phyloP scores from a whole-genome alignment of 2,329 filamentous ascomycete species.

The Talaromyces rugulosus region DNA sequence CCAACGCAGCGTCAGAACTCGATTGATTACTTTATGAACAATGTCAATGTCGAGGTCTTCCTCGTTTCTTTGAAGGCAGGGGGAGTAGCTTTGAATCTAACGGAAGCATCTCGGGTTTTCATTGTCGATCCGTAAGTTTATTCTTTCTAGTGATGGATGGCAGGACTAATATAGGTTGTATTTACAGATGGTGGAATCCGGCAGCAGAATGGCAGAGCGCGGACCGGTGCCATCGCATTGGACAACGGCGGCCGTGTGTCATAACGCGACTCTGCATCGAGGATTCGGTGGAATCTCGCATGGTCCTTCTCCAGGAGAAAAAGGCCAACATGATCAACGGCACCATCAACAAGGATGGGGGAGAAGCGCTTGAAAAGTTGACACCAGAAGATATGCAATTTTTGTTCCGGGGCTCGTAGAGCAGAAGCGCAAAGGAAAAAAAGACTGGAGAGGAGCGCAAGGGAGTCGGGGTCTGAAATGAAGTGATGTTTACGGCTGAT shows the following conservation, averaged over 20 bases:
- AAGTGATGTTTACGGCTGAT: not conserved
- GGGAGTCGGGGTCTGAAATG: not conserved
- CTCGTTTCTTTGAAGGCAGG: constrained; percentile 94
- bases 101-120: constrained; percentile 90
- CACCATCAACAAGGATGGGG: constrained; percentile 88
- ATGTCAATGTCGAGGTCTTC: constrained; percentile 91
- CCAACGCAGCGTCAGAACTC: constrained; percentile 87
- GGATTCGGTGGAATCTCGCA: constrained; percentile 92
- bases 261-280: constrained; percentile 95
- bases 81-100: constrained; percentile 90
- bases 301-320: constrained; percentile 95
- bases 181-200: constrained; percentile 91
- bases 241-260: constrained; percentile 86
- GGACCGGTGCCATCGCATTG: constrained; percentile 90
- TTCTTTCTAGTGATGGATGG: not conserved
- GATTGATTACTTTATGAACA: constrained; percentile 95
- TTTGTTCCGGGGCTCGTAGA: constrained; percentile 72
- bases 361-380: constrained; percentile 80
- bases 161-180: constrained; percentile 22
- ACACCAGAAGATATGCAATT: constrained; percentile 93
- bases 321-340: constrained; percentile 98
- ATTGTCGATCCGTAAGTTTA: constrained; percentile 85
- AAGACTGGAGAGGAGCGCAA: not conserved
- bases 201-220: constrained; percentile 99
- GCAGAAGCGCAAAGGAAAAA: too few species aligned